Conservation (phyloP, 805 yeast genomes). For the Peterozyma xylosa region DNA sequence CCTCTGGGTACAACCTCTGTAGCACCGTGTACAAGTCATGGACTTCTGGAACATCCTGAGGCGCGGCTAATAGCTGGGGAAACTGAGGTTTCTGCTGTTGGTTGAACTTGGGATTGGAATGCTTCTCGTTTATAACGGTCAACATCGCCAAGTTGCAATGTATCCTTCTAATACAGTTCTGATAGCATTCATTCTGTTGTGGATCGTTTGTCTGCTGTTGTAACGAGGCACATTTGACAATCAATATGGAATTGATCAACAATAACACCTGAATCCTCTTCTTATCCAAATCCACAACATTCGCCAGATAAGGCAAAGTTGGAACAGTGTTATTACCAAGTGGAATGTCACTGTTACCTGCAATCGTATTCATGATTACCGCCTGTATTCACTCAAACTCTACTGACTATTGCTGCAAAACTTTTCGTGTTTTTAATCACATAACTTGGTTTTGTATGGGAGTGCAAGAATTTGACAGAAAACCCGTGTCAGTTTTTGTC, state of each 20-base stretch:
- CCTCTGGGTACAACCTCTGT: slow-evolving; percentile 47
- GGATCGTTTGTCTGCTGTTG: slow-evolving; percentile 15
- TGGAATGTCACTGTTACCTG: no score
- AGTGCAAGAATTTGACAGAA: no score
- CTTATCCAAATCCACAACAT: slow-evolving; percentile 19
- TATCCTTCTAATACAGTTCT: slow-evolving; percentile 25
- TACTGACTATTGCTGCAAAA: no score
- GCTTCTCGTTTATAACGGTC: slow-evolving; percentile 28
- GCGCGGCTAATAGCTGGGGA: slow-evolving; percentile 47
- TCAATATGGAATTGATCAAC: slow-evolving; percentile 24
- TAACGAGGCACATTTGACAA: slow-evolving; percentile 21
- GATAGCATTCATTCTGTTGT: slow-evolving; percentile 21
- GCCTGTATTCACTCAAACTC: no score
- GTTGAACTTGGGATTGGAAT: slow-evolving; percentile 14
- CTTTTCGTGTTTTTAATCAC: no score
- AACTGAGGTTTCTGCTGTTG: slow-evolving; percentile 18
- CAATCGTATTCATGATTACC: no score
- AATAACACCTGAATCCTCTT: slow-evolving; percentile 25
- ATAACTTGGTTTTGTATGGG: no score
- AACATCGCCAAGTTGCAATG: slow-evolving; percentile 27
- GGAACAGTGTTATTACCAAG: no score
- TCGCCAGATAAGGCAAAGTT: background rate
- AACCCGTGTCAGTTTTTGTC: no score
- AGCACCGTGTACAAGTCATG: slow-evolving; percentile 36
- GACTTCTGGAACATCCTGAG: slow-evolving; percentile 48